A percentile compares a stretch with the other conserved stretches of the same genome.
These are phyloP conservation scores for Posidonia oceanica DNA, from an alignment of 116 monocot genomes.

Conservation along the genomic window DNA sequence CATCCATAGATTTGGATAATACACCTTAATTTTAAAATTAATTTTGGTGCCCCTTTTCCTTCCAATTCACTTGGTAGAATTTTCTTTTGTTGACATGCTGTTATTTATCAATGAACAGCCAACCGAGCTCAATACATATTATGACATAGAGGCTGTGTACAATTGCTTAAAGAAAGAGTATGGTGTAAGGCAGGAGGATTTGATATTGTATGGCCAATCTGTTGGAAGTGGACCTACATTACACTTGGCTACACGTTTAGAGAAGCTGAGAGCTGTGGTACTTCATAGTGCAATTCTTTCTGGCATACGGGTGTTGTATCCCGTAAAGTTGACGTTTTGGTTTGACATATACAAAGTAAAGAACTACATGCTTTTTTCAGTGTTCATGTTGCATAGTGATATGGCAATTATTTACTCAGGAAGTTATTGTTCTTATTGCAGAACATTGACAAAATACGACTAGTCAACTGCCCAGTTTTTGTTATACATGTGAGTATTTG, in stretches of 20 bases:
- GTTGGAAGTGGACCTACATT: conserved; percentile 97
- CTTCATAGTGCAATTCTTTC: conserved; percentile 95
- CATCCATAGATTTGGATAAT: no score
- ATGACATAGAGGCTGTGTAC: conserved; percentile 93
- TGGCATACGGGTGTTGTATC: conserved; percentile 87
- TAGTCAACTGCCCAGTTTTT: conserved; percentile 77
- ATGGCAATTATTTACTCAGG: neutral
- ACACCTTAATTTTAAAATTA: no score
- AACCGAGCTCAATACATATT: conserved; percentile 88
- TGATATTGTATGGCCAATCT: conserved; percentile 94
- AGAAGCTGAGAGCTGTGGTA: conserved; percentile 66
- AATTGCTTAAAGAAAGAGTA: conserved; percentile 76
- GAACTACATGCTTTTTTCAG: neutral
- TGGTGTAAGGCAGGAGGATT: conserved; percentile 56
- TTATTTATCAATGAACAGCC: conserved; percentile 37
- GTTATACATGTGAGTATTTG: conserved; percentile 88
- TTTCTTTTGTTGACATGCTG: no score
- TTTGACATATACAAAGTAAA: conserved; percentile 95
- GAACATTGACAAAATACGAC: conserved; percentile 93
- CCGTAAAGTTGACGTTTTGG: conserved; percentile 88
- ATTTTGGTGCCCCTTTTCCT: no score
- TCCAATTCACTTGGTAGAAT: no score
- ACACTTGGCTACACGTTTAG: conserved; percentile 62
- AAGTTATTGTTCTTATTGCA: conserved; percentile 20
- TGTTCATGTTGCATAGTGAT: no score